Evolutionary conservation across 148 eudicot species (phyloP), one percentile per base, ranked within the genome.

Genomic region (Diospyros lotus): DNA sequence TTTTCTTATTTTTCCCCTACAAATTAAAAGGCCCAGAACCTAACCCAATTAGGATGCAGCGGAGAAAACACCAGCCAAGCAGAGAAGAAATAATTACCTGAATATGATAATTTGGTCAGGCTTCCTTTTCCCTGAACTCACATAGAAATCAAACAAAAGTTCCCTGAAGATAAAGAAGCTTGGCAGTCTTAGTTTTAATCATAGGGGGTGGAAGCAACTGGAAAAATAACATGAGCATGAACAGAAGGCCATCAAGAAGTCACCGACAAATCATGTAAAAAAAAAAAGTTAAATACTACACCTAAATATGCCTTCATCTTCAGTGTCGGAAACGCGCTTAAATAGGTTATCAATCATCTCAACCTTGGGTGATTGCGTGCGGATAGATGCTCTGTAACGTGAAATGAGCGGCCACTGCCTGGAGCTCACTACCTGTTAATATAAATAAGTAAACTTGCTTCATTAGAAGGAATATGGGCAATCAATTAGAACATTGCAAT

Each of bases 51-150:
- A 13, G 15, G 55, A 10, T 52, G 10, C 8, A 40, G 44, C 15
- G 9, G 15, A 54, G 43, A 4, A 10, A 58, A 45, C n/a, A 39
- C 12, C 8, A 10, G 64, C 3, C 6, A 68, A 62, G 28, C n/a
- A 11, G 40, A 62, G 60, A 66, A 42, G 41, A 60, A 14, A 73
- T 6, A 17, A 6, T 52, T 77, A 93, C 98, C 98, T 84, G 66
- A 93, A 93, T 52, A 91, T 88, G 3, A 93, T 89, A 1, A 93
- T 88, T 9, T 93, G 93, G 28, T 93, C 94, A 1, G 97, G 94
- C 80, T 93, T 91, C 74, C 85, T 78, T 61, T 86, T 85, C 52
- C 78, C 82, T 5, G 96, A 89, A 75, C 92, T 93, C 13, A 71
- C 64, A 51, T 91, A 91, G 63, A 89, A 93, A 66, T 93, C 98